These are phyloP conservation scores for Neoarthrinium moseri DNA, from an alignment of 2,329 filamentous ascomycete genomes.

Conservation along the genomic window DNA sequence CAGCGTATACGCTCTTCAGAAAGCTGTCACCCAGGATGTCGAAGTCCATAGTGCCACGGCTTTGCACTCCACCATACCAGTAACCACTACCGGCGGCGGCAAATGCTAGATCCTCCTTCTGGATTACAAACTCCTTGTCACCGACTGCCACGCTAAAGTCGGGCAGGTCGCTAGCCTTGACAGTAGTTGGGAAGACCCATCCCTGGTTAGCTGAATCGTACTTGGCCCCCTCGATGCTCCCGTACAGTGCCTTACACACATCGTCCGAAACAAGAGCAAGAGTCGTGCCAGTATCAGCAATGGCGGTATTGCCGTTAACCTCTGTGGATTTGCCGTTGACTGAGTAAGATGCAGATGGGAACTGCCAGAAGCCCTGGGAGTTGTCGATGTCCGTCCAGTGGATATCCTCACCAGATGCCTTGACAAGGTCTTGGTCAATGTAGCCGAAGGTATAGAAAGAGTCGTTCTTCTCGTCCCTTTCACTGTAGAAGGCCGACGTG, in stretches of 20 bases:
- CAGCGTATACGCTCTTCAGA: slow-evolving; percentile 64
- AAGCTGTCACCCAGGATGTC: slow-evolving; percentile 66
- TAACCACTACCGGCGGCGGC: slow-evolving; percentile 48
- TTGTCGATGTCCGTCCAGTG: slow-evolving; percentile 63
- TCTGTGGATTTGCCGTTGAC: slow-evolving; percentile 55
- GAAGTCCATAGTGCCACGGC: slow-evolving; percentile 54
- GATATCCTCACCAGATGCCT: slow-evolving; percentile 50
- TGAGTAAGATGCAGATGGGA: slow-evolving; percentile 54
- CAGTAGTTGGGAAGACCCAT: slow-evolving; percentile 59
- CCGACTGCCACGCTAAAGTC: slow-evolving; percentile 63
- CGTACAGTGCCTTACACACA: slow-evolving; percentile 62
- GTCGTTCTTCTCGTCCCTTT: slow-evolving; percentile 46
- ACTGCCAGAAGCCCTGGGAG: slow-evolving; percentile 67
- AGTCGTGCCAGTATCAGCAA: slow-evolving; percentile 71
- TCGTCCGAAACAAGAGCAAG: slow-evolving; percentile 63
- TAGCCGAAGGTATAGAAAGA: slow-evolving; percentile 74
- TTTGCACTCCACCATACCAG: slow-evolving; percentile 66
- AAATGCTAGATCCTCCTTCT: slow-evolving; percentile 63
- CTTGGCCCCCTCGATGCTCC: slow-evolving; percentile 57
- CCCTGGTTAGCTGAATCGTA: slow-evolving; percentile 59
- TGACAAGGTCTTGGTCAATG: slow-evolving; percentile 64
- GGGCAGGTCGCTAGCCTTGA: slow-evolving; percentile 53
- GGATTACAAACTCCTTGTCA: slow-evolving; percentile 54
- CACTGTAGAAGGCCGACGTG: slow-evolving; percentile 61
- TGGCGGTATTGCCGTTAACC: slow-evolving; percentile 59